A percentile compares a stretch with the other conserved stretches of the same genome.
These are phyloP conservation scores for Volvox reticuliferus DNA, from an alignment of 139 green algal species.

Conservation along the genomic window DNA sequence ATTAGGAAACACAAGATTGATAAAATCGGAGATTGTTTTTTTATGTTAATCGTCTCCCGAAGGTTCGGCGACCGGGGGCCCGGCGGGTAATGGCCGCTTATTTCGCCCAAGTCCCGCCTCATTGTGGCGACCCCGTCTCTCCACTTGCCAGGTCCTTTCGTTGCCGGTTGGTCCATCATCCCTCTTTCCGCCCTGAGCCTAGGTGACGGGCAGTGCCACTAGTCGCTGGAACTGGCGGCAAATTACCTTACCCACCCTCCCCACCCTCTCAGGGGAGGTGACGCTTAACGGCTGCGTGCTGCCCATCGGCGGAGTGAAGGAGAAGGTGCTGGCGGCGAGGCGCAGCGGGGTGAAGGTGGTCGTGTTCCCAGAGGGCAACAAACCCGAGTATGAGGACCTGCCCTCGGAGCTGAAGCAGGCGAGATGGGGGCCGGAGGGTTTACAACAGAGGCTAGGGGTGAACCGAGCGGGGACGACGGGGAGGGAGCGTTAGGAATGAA, in stretches of 20 bases:
- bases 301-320: conserved; percentile 94
- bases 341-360: conserved; percentile 75
- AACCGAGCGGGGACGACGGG: too few relatives aligned
- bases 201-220: too few relatives aligned
- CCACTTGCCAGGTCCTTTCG: conserved; percentile 17
- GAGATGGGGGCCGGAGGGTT: background rate
- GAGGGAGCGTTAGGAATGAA: too few relatives aligned
- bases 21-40: background rate
- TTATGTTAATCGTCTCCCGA: background rate
- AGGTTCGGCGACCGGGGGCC: too few relatives aligned
- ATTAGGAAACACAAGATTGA: too few relatives aligned
- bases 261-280: conserved; percentile 83
- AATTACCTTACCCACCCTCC: too few relatives aligned
- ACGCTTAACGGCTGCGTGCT: conserved; percentile 95
- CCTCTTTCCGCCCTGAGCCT: too few relatives aligned
- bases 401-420: conserved; percentile 80
- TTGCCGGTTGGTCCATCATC: too few relatives aligned
- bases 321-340: conserved; percentile 92
- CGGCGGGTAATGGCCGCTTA: too few relatives aligned
- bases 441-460: too few relatives aligned
- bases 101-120: too few relatives aligned
- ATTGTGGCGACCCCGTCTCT: background rate
- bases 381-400: conserved; percentile 95
- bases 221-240: too few relatives aligned
- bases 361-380: conserved; percentile 94